A percentile compares a stretch with the other conserved stretches of the same genome.
These are phyloP conservation scores for Lactarius sp. DNA, from an alignment of 768 basidiomycete genomes.

Conservation along the genomic window DNA sequence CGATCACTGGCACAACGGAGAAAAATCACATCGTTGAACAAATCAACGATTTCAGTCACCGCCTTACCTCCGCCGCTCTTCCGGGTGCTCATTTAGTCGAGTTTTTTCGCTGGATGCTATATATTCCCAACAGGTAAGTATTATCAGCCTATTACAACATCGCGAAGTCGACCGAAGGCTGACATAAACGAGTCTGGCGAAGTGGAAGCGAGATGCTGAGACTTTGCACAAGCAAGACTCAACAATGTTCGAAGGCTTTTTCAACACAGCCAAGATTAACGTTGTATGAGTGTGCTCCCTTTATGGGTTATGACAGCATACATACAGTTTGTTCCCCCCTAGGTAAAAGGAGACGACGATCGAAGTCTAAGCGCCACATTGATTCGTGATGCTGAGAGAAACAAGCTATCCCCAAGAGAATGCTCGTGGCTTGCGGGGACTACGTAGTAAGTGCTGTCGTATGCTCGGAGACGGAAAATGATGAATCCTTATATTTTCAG, in stretches of 20 bases:
- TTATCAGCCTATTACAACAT: not conserved
- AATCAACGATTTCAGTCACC: not conserved
- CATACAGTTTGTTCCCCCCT: not conserved
- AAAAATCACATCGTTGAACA: not conserved
- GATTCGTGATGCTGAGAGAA: not conserved
- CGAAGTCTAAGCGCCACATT: conserved; percentile 8
- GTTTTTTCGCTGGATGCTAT: conserved; percentile 10
- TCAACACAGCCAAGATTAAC: not conserved
- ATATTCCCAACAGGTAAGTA: conserved; percentile 12
- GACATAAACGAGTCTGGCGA: not conserved
- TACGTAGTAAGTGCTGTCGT: conserved; percentile 3
- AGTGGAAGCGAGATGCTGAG: conserved; percentile 16
- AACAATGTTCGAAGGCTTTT: not conserved
- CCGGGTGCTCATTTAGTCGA: conserved; percentile 17
- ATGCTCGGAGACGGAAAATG: not conserved
- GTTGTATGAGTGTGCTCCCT: not conserved
- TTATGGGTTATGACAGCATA: not conserved
- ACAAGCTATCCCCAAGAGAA: conserved; percentile 7
- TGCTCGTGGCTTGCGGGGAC: conserved; percentile 11
- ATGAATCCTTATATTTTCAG: not conserved
- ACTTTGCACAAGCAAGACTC: conserved; percentile 1
- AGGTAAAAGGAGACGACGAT: conserved; percentile 8
- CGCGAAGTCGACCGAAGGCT: not conserved
- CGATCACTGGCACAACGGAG: not conserved
- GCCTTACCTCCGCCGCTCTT: not conserved